Evolutionary conservation across 768 basidiomycete genomes (phyloP).

Genomic region (Cystofilobasidium capitatum): DNA sequence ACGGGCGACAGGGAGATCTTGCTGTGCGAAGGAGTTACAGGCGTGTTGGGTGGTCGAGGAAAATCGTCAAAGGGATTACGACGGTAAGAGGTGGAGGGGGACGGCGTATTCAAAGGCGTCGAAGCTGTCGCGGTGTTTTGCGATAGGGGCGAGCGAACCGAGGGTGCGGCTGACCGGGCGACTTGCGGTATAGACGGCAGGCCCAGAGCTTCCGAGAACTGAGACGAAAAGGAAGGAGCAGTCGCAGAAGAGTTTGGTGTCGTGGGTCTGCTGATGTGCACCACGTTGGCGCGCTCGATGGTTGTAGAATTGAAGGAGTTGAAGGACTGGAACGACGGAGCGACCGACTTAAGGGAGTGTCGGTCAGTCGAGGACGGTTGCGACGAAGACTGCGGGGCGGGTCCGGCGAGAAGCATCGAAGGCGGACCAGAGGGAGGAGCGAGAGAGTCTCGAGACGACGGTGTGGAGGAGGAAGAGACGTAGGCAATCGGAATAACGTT

Average conservation of each 20-base stretch:
- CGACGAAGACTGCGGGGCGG: conserved; percentile 3
- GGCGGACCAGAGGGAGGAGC: not conserved
- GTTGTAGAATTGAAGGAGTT: conserved; percentile 24
- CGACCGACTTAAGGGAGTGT: conserved; percentile 8
- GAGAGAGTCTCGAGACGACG: not conserved
- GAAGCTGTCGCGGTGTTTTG: not conserved
- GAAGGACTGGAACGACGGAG: conserved; percentile 19
- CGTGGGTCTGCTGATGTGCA: not conserved
- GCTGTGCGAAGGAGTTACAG: not conserved
- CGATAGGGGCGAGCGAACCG: not conserved
- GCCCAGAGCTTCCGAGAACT: not conserved
- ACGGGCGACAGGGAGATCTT: not conserved
- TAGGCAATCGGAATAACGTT: conserved; percentile 26
- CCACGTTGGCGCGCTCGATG: conserved; percentile 24
- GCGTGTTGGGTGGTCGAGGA: not conserved
- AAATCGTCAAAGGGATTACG: not conserved
- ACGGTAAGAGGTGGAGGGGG: not conserved
- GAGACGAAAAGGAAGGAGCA: not conserved
- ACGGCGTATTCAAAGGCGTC: not conserved
- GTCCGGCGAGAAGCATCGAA: too few species aligned
- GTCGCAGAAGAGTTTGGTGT: not conserved
- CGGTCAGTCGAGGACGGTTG: not conserved
- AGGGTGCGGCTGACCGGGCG: not conserved
- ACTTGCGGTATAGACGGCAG: not conserved
- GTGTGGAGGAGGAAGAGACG: not conserved